Evolutionary conservation across 768 basidiomycete genomes (phyloP).

Genomic region (Pisolithus albus): DNA sequence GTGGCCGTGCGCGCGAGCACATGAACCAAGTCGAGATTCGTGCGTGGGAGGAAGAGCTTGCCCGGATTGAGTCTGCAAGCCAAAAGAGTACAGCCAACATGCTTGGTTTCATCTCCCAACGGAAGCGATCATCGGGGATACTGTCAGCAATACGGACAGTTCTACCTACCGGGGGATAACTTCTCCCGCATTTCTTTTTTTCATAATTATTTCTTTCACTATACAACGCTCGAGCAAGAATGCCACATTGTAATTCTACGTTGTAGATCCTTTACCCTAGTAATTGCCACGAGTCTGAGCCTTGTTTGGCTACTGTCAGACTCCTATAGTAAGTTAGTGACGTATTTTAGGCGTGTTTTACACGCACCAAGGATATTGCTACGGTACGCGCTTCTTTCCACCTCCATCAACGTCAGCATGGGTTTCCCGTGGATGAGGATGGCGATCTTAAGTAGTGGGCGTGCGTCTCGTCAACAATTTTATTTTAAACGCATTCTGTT

Average conservation of each 20-base stretch:
- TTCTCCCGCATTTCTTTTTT: background rate
- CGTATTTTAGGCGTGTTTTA: too few species aligned
- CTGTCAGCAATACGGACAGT: slow-evolving; percentile 16
- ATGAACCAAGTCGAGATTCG: slow-evolving; percentile 35
- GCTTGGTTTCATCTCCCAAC: slow-evolving; percentile 25
- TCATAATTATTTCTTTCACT: background rate
- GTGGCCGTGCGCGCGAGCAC: slow-evolving; percentile 19
- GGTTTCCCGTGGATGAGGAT: slow-evolving; percentile 56
- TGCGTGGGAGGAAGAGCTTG: slow-evolving; percentile 78
- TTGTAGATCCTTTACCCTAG: background rate
- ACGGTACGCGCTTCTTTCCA: background rate
- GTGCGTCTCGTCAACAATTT: slow-evolving; percentile 34
- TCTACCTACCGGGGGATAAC: slow-evolving; percentile 20
- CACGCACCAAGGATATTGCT: too few species aligned
- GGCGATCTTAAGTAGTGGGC: slow-evolving; percentile 36
- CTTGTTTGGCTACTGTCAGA: too few species aligned
- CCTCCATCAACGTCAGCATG: slow-evolving; percentile 23
- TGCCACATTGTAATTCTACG: too few species aligned
- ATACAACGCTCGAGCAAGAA: background rate
- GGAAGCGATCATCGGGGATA: slow-evolving; percentile 21
- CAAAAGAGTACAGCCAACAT: slow-evolving; percentile 37
- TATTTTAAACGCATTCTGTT: background rate
- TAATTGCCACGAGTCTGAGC: background rate
- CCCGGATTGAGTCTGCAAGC: slow-evolving; percentile 59
- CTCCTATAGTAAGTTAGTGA: too few species aligned